Evolutionary conservation across 495 filamentous ascomycete species (phyloP).

Genomic region (Astrothelium subdiscretum): DNA sequence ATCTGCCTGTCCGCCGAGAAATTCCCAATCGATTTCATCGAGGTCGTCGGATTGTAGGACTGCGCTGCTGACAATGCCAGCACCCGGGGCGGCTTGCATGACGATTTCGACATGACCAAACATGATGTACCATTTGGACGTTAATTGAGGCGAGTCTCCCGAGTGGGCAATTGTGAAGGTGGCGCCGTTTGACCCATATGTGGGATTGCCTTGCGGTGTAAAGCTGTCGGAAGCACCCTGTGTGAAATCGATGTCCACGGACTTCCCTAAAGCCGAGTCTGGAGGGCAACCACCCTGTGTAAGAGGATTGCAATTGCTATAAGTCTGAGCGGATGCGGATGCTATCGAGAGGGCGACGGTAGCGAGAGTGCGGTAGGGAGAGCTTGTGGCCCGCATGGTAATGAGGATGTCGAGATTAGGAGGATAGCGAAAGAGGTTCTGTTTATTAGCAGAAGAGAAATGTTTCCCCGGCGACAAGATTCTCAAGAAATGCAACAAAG

Average conservation of each 20-base stretch:
- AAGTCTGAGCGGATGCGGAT: conserved; percentile 45
- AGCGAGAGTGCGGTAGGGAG: conserved; percentile 6
- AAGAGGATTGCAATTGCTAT: conserved; percentile 52
- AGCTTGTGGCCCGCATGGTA: conserved; percentile 14
- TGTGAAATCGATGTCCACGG: conserved; percentile 55
- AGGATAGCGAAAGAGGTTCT: neutral
- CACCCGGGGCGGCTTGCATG: conserved; percentile 61
- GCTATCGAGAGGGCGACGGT: conserved; percentile 16
- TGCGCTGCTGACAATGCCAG: conserved; percentile 70
- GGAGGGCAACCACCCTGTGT: conserved; percentile 50
- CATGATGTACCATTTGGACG: conserved; percentile 65
- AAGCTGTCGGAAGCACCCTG: conserved; percentile 50
- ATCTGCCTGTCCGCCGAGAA: conserved; percentile 40
- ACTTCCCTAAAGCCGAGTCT: conserved; percentile 48
- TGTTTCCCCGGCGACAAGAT: neutral
- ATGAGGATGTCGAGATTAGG: neutral
- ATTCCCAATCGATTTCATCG: conserved; percentile 89
- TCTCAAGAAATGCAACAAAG: neutral
- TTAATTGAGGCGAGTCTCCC: conserved; percentile 63
- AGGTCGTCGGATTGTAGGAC: conserved; percentile 75
- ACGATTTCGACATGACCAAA: conserved; percentile 60
- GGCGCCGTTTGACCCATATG: conserved; percentile 45
- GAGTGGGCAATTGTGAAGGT: conserved; percentile 60
- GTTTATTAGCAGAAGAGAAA: conserved; percentile 8
- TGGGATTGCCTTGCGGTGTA: conserved; percentile 42